Percentiles rank a stretch among this genome's conserved stretches.
Evolutionary conservation across 768 basidiomycete species (phyloP).

Genomic region (Pisolithus tinctorius): DNA sequence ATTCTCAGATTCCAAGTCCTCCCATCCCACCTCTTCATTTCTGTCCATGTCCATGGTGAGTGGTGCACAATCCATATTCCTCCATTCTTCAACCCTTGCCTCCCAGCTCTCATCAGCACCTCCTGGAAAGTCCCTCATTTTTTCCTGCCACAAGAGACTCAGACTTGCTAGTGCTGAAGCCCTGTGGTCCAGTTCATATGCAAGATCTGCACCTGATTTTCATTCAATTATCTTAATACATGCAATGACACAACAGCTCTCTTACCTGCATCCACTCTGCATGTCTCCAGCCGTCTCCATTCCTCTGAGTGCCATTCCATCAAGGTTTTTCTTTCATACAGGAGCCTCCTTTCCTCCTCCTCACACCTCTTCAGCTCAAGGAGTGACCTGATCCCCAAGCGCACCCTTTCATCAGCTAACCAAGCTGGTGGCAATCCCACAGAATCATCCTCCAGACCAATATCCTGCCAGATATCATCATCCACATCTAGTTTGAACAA

Average conservation of each 20-base stretch:
- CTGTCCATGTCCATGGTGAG: no score
- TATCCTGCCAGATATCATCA: no score
- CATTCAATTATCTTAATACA: no score
- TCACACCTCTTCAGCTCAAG: constrained; percentile 17
- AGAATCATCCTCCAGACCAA: no score
- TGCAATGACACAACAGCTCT: neutral
- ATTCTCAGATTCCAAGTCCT: no score
- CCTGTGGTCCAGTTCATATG: neutral
- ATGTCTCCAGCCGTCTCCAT: constrained; percentile 11
- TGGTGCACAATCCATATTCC: no score
- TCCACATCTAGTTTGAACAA: no score
- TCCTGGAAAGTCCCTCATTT: neutral
- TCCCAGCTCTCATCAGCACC: neutral
- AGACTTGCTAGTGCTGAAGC: neutral
- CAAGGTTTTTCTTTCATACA: constrained; percentile 13
- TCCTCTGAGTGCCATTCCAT: constrained; percentile 23
- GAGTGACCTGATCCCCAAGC: constrained; percentile 10
- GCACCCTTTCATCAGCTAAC: constrained; percentile 12
- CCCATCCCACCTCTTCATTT: no score
- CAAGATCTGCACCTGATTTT: neutral
- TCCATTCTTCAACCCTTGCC: neutral
- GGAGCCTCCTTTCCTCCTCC: constrained; percentile 20
- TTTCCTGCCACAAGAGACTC: neutral
- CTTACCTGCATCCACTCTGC: constrained; percentile 5
- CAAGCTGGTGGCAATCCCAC: no score